Conservation (phyloP, 2,329 filamentous ascomycete species). For the Podosphaera fusca region DNA sequence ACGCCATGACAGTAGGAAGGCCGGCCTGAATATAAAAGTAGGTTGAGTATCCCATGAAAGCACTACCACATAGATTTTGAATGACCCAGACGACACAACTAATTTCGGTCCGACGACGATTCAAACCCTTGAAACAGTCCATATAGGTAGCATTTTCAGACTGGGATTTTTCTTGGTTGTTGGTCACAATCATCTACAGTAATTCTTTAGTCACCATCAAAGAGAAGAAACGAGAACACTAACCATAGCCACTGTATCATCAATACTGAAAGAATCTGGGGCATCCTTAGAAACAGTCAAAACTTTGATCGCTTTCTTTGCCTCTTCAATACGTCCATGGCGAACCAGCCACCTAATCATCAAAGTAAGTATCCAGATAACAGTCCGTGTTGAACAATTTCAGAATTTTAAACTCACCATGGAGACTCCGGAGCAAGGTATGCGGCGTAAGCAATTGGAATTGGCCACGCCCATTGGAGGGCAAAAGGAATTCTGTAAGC, state of each 20-base stretch:
- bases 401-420: constrained; percentile 22
- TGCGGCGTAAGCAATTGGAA: constrained; percentile 22
- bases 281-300: constrained; percentile 6
- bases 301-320: constrained; percentile 9
- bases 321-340: constrained; percentile 21
- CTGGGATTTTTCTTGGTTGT: constrained; percentile 45
- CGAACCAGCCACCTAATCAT: constrained; percentile 7
- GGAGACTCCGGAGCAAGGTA: constrained; percentile 25
- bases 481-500: constrained; percentile 12
- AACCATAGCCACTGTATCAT: constrained; percentile 63
- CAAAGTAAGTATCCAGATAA: background rate
- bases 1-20: constrained; percentile 28
- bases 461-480: constrained; percentile 30
- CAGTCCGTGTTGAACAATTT: background rate
- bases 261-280: constrained; percentile 21
- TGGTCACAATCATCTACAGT: constrained; percentile 54
- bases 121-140: constrained; percentile 36
- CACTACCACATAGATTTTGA: constrained; percentile 37
- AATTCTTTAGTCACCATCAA: constrained; percentile 15
- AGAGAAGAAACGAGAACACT: constrained; percentile 1
- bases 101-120: constrained; percentile 29
- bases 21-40: constrained; percentile 39
- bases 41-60: constrained; percentile 38
- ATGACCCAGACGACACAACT: constrained; percentile 31
- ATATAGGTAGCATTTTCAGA: constrained; percentile 50